A percentile compares a stretch with the other conserved stretches of the same genome.
These are phyloP conservation scores for Eimeria maxima DNA, from an alignment of 169 alveolate genomes.

Conservation along the genomic window DNA sequence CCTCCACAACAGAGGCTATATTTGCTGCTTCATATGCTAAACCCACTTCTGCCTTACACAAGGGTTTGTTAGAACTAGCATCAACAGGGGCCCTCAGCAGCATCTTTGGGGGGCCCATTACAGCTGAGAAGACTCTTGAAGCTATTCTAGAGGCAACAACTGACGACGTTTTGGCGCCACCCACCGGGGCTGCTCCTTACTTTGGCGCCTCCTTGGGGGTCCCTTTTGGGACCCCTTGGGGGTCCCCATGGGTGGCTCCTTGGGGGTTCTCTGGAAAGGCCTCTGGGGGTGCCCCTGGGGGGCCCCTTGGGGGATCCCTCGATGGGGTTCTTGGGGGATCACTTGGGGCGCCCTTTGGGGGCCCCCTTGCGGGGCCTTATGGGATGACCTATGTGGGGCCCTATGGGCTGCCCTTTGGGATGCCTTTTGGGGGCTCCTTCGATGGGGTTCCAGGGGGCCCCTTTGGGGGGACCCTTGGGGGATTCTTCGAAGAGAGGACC, in stretches of 20 bases:
- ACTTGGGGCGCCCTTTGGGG: slow-evolving; percentile 12
- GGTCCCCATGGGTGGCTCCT: too few species aligned
- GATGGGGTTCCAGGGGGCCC: slow-evolving; percentile 26
- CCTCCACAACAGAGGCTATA: background rate
- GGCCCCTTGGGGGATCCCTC: background rate
- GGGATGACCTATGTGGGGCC: too few species aligned
- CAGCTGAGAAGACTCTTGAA: background rate
- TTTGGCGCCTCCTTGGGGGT: too few species aligned
- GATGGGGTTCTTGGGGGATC: background rate
- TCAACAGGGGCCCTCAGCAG: background rate
- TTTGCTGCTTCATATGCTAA: background rate
- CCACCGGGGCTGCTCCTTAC: too few species aligned
- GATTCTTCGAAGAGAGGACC: too few species aligned
- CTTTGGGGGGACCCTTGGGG: background rate
- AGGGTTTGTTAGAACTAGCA: background rate
- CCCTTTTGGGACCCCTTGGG: background rate
- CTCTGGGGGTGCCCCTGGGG: background rate
- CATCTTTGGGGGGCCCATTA: background rate
- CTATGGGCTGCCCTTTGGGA: too few species aligned
- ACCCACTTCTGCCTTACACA: background rate
- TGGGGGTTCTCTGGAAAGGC: too few species aligned
- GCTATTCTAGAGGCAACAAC: background rate
- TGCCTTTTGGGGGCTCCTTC: too few species aligned
- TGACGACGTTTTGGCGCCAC: background rate
- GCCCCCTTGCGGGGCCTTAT: background rate